Conservation (phyloP, 306 rosid genomes). For the cucumber (Cucumis sativus) region Cucumber_9930_V3 NC_026657.2:3953001-3953500, state of each 20-base stretch:
- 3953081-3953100: constrained; percentile 17
- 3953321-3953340: background rate
- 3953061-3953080: constrained; percentile 6
- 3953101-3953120: constrained; percentile 9
- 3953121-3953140: constrained; percentile 50
- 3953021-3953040: background rate
- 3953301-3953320: background rate
- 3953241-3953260: background rate
- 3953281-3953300: background rate
- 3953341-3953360: background rate
- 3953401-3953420: background rate
- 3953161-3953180: background rate
- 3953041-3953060: constrained; percentile 17
- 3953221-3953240: background rate
- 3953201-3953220: background rate
- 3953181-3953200: background rate
- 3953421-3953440: background rate
- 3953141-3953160: constrained; percentile 39
- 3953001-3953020: background rate
- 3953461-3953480: constrained; percentile 41
- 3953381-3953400: background rate
- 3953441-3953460: constrained; percentile 6
- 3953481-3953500: constrained; percentile 29
- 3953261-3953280: background rate
- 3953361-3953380: background rate